Evolutionary conservation across 192 early-diverging fungal genomes (phyloP), one percentile per base, ranked within the genome.

Genomic region (Jimgerdemannia flammicorona): DNA sequence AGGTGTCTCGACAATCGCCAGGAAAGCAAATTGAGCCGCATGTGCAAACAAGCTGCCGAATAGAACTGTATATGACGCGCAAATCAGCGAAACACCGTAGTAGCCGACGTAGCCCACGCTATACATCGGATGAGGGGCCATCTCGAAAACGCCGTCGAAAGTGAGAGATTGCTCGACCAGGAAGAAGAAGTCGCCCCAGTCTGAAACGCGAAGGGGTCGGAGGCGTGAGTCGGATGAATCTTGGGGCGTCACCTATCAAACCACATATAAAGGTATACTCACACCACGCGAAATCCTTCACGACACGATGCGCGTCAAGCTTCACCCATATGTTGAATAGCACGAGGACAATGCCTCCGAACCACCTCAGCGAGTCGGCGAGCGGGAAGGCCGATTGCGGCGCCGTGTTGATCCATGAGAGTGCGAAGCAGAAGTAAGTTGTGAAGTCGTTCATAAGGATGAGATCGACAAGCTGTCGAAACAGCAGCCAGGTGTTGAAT

Each of bases 111-210:
- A 99, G 20, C 98, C 98, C 64, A 99, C 93, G 40, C 95, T 97
- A 85, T 99, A 99, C 97, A 98, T 99, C 9, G 98, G 98, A 77
- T 99, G 98, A 63, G 97, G 97, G 0, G 95, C 95, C 92, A 96
- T 93, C 80, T 98, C 96, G 85, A 97, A 97, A 19, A 96, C 95
- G 63, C 95, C 94, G 80, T 96, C 93, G 82, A 97, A 94, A 0
- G 93, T 96, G 54, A 95, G 84, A n/a, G 95, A 92, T 79, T 93
- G 91, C 75, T 95, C 93, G 68, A 95, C 87, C 70, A 97, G 82
- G 81, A 99, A 98, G 88, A 99, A 99, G 79, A 99, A 99, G 81
- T 98, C 96, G 71, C 97, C 97, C 97, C 97, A 99, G 84, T 99
- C 94, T 95, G 75, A 54, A 73, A 66, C 29, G 29, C 29, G 29